Evolutionary conservation across 352 stramenopile genomes (phyloP).

Genomic region (Phytophthora idaei): DNA sequence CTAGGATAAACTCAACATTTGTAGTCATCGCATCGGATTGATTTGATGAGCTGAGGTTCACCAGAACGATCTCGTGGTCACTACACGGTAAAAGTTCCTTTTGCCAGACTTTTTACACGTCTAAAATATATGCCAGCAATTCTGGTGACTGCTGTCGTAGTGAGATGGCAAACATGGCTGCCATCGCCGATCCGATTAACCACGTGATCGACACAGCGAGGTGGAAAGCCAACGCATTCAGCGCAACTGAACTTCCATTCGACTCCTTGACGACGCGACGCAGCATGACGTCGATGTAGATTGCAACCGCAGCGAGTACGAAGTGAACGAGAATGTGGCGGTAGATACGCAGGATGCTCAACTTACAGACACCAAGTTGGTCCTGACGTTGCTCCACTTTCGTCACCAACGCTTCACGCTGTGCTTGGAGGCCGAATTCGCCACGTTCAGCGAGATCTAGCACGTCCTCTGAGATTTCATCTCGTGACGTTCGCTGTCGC

Average conservation of each 20-base stretch:
- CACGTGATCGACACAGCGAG: slow-evolving; percentile 54
- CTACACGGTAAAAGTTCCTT: neutral
- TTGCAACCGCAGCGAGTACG: slow-evolving; percentile 44
- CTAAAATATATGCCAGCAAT: slow-evolving; percentile 49
- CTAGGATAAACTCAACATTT: neutral
- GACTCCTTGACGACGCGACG: slow-evolving; percentile 24
- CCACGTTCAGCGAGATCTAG: slow-evolving; percentile 64
- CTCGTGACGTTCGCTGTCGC: slow-evolving; percentile 39
- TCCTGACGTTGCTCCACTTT: slow-evolving; percentile 65
- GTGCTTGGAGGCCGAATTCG: slow-evolving; percentile 74
- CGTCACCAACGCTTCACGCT: slow-evolving; percentile 55
- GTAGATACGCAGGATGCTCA: slow-evolving; percentile 63
- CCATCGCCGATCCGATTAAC: slow-evolving; percentile 43
- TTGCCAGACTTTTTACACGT: slow-evolving; percentile 30
- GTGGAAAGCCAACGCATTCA: slow-evolving; percentile 45
- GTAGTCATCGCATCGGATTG: neutral
- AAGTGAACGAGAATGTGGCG: slow-evolving; percentile 48
- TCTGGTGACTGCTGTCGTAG: slow-evolving; percentile 54
- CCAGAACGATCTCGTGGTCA: neutral
- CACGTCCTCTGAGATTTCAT: slow-evolving; percentile 52
- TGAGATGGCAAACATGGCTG: slow-evolving; percentile 41
- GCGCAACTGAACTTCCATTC: slow-evolving; percentile 28
- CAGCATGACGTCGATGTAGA: slow-evolving; percentile 40
- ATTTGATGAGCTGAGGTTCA: slow-evolving; percentile 6
- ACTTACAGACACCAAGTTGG: slow-evolving; percentile 58